A percentile compares a stretch with the other conserved stretches of the same genome.
phyloP scores from a whole-genome alignment of 805 yeast species.

The Kluyveromyces nonfermentans region DNA sequence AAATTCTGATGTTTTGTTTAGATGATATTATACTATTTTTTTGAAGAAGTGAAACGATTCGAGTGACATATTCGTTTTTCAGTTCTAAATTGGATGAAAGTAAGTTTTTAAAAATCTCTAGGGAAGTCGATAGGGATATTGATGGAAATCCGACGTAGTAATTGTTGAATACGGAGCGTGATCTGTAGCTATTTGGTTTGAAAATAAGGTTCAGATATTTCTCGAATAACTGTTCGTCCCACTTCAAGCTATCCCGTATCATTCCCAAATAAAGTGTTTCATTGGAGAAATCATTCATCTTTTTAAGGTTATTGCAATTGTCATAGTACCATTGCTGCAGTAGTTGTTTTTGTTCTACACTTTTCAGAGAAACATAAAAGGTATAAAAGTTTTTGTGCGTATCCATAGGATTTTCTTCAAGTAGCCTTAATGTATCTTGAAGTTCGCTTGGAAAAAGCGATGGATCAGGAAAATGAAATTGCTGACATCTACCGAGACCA shows the following conservation, averaged over 20 bases:
- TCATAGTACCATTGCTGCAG: constrained; percentile 25
- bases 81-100: constrained; percentile 1
- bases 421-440: constrained; percentile 11
- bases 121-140: constrained; percentile 18
- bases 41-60: constrained; percentile 21
- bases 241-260: constrained; percentile 13
- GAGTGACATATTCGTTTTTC: constrained; percentile 13
- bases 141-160: constrained; percentile 6
- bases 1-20: constrained; percentile 8
- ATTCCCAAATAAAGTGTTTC: constrained; percentile 17
- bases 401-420: constrained; percentile 16
- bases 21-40: constrained; percentile 14
- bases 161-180: constrained; percentile 11
- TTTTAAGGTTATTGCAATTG: constrained; percentile 12
- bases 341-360: constrained; percentile 12
- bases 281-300: constrained; percentile 4
- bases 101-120: constrained; percentile 16
- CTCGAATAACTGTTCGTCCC: constrained; percentile 13
- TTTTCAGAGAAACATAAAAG: constrained; percentile 13
- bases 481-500: constrained; percentile 13
- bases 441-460: constrained; percentile 15
- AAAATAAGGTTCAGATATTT: constrained; percentile 19
- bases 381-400: constrained; percentile 17
- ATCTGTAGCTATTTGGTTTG: constrained; percentile 13
- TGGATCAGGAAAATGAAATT: constrained; percentile 23